Evolutionary conservation across 257 asterid species (phyloP).

Genomic region (Sherardia arvensis): DNA sequence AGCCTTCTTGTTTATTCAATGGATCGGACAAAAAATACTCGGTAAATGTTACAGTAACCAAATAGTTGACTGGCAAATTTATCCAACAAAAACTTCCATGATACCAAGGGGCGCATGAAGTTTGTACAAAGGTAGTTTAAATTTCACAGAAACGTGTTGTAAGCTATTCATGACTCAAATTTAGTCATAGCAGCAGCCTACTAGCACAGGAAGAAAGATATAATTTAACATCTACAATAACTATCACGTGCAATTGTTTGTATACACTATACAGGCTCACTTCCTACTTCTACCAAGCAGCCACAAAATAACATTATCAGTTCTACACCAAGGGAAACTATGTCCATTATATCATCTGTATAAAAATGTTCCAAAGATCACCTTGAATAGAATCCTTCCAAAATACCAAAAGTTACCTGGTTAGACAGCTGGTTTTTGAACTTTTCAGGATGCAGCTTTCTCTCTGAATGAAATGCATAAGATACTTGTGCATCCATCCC

Average conservation of each 20-base stretch:
- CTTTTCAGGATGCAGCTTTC: slow-evolving; percentile 84
- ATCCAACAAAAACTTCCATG: neutral
- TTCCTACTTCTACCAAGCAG: neutral
- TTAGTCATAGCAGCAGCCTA: neutral
- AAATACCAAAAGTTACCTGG: slow-evolving; percentile 40
- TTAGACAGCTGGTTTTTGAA: slow-evolving; percentile 77
- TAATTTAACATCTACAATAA: neutral
- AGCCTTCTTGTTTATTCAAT: no score
- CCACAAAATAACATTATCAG: neutral
- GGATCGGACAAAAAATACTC: no score
- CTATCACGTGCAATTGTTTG: neutral
- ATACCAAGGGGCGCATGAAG: neutral
- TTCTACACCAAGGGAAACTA: neutral
- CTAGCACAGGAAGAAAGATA: neutral
- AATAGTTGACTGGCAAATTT: neutral
- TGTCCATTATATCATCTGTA: neutral
- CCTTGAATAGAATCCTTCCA: neutral
- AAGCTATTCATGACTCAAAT: neutral
- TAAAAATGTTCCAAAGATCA: neutral
- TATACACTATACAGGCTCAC: neutral
- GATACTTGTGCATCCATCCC: slow-evolving; percentile 99
- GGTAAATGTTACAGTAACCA: no score
- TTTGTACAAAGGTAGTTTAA: neutral
- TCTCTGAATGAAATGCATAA: slow-evolving; percentile 81
- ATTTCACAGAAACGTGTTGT: neutral